Evolutionary conservation across 495 filamentous ascomycete species (phyloP).

Genomic region (Tuber melanosporum): DNA sequence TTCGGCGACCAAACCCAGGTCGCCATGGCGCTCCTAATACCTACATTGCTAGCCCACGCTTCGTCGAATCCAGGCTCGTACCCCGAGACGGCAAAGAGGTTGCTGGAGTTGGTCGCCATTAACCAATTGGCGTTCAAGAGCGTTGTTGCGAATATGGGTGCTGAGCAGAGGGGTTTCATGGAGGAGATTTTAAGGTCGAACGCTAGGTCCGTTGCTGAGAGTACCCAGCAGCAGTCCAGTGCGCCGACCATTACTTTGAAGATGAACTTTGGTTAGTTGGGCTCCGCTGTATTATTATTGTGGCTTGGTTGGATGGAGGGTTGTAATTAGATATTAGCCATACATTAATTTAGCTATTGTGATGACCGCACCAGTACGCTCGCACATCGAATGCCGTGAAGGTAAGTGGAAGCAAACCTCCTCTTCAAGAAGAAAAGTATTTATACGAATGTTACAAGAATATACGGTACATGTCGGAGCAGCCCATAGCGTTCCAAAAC

Average conservation of each 20-base stretch:
- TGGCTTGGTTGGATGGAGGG: neutral
- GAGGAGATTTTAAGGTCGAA: conserved; percentile 69
- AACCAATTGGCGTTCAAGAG: conserved; percentile 67
- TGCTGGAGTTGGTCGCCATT: conserved; percentile 73
- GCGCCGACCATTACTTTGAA: conserved; percentile 87
- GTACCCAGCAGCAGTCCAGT: conserved; percentile 47
- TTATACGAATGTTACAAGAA: neutral
- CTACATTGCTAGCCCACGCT: conserved; percentile 70
- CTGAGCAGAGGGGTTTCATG: conserved; percentile 65
- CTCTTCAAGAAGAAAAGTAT: neutral
- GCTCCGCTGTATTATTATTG: neutral
- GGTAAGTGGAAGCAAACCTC: neutral
- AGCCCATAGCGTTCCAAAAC: neutral
- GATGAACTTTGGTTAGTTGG: conserved; percentile 66
- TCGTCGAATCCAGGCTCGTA: conserved; percentile 43
- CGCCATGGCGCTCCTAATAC: conserved; percentile 67
- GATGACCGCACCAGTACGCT: neutral
- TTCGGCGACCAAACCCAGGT: conserved; percentile 51
- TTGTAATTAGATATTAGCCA: neutral
- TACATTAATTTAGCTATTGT: neutral
- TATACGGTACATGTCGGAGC: neutral
- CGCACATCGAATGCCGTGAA: neutral
- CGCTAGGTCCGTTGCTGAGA: conserved; percentile 38
- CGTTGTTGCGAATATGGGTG: conserved; percentile 65
- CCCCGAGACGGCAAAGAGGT: conserved; percentile 62